These are phyloP conservation scores for Aspergillus texensis DNA, from an alignment of 2,329 filamentous ascomycete species.

Conservation along the genomic window DNA sequence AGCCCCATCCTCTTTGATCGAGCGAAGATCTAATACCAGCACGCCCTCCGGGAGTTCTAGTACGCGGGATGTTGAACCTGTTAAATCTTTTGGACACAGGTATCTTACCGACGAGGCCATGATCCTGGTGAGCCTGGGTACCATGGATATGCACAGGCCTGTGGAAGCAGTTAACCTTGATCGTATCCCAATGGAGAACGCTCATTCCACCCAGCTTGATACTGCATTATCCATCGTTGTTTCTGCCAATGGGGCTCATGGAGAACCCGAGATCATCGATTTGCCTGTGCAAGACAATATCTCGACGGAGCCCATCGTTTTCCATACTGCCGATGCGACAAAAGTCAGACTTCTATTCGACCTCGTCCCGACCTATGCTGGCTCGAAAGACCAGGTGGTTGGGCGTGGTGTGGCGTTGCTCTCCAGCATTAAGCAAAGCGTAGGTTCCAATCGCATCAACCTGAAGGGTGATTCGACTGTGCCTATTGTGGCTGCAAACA, in stretches of 20 bases:
- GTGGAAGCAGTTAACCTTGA: conserved; percentile 82
- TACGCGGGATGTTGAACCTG: conserved; percentile 63
- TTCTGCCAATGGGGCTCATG: conserved; percentile 79
- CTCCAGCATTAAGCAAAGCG: conserved; percentile 77
- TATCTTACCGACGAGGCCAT: conserved; percentile 89
- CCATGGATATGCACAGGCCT: conserved; percentile 88
- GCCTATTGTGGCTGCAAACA: conserved; percentile 80
- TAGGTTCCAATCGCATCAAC: conserved; percentile 86
- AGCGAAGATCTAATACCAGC: conserved; percentile 44
- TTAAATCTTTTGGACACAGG: conserved; percentile 94
- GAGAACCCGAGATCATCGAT: conserved; percentile 87
- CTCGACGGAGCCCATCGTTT: conserved; percentile 88
- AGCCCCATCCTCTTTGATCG: conserved; percentile 42
- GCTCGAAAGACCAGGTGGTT: conserved; percentile 76
- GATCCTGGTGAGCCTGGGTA: conserved; percentile 88
- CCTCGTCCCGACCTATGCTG: conserved; percentile 92
- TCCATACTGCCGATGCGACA: conserved; percentile 74
- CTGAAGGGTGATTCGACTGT: conserved; percentile 91
- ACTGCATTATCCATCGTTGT: conserved; percentile 91
- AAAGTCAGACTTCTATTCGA: conserved; percentile 93
- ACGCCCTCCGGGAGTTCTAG: conserved; percentile 43
- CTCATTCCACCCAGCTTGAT: conserved; percentile 89
- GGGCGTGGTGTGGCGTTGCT: conserved; percentile 87
- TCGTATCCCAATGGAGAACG: conserved; percentile 81
- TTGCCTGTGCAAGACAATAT: conserved; percentile 93